Evolutionary conservation across 2,329 filamentous ascomycete genomes (phyloP).

Genomic region (Ascomycota sp.): DNA sequence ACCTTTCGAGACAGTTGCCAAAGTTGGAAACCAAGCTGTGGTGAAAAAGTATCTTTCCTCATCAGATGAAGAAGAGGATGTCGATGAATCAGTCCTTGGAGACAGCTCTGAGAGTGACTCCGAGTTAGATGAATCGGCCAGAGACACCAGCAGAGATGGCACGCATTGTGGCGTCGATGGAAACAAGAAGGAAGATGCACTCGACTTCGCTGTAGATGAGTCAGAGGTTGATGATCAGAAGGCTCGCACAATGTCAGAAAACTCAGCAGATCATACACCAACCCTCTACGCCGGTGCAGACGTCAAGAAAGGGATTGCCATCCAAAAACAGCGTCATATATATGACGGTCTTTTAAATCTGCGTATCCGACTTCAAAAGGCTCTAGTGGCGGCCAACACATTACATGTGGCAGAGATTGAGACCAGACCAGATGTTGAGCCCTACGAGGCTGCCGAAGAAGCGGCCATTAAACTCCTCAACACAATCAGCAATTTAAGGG

Average conservation of each 20-base stretch:
- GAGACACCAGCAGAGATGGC: too few species aligned
- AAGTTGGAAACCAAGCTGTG: slow-evolving; percentile 20
- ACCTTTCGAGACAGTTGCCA: slow-evolving; percentile 19
- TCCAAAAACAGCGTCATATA: slow-evolving; percentile 65
- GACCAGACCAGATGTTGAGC: slow-evolving; percentile 21
- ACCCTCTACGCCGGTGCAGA: slow-evolving; percentile 26
- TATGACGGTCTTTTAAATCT: slow-evolving; percentile 82
- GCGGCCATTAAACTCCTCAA: slow-evolving; percentile 75
- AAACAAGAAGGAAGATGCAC: slow-evolving; percentile 14
- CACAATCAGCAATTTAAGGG: slow-evolving; percentile 51
- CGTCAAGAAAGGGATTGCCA: slow-evolving; percentile 64
- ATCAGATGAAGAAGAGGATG: slow-evolving; percentile 18
- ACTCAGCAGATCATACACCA: too few species aligned
- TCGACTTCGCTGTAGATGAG: slow-evolving; percentile 16
- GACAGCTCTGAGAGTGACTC: slow-evolving; percentile 14
- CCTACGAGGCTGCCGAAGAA: slow-evolving; percentile 58
- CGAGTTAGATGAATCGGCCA: slow-evolving; percentile 12
- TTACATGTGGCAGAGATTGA: slow-evolving; percentile 26
- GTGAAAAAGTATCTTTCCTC: slow-evolving; percentile 38
- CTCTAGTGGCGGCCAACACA: slow-evolving; percentile 63
- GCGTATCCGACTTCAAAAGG: slow-evolving; percentile 84
- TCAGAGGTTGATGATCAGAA: slow-evolving; percentile 13
- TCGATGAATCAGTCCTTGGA: slow-evolving; percentile 11
- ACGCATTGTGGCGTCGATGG: too few species aligned
- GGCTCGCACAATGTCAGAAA: too few species aligned